phyloP scores from a whole-genome alignment of 1,284 basidiomycete genomes.

The Rhizopogon parksii region DNA sequence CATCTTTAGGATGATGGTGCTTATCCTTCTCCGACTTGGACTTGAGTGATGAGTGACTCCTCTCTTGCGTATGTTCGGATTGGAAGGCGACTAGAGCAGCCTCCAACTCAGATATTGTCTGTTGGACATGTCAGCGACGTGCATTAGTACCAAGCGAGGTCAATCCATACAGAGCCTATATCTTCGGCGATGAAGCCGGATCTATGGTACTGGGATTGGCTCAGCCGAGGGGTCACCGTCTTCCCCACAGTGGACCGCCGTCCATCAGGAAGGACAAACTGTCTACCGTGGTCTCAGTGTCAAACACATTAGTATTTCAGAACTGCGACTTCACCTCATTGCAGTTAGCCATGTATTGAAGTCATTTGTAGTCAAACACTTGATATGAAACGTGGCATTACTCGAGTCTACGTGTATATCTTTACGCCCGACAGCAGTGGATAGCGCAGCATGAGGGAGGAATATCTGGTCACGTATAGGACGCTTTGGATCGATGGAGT shows the following conservation, averaged over 20 bases:
- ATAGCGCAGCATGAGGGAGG: constrained; percentile 66
- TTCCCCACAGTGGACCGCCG: constrained; percentile 39
- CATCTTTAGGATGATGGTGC: constrained; percentile 32
- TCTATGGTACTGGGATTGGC: constrained; percentile 38
- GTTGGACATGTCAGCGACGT: constrained; percentile 7
- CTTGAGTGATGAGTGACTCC: constrained; percentile 28
- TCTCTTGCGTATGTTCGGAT: constrained; percentile 26
- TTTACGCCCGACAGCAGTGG: constrained; percentile 58
- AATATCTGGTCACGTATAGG: constrained; percentile 64
- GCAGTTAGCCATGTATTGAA: constrained; percentile 70
- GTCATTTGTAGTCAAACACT: constrained; percentile 63
- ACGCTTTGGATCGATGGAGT: constrained; percentile 67
- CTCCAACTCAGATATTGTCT: constrained; percentile 42
- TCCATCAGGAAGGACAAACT: constrained; percentile 48
- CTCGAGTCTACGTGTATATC: constrained; percentile 75
- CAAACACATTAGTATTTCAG: background rate
- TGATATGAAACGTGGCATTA: constrained; percentile 72
- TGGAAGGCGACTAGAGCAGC: constrained; percentile 32
- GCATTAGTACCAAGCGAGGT: constrained; percentile 1
- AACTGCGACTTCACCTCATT: constrained; percentile 45
- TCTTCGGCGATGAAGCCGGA: constrained; percentile 50
- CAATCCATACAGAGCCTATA: constrained; percentile 47
- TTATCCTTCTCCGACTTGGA: constrained; percentile 43
- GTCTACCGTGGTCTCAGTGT: constrained; percentile 33
- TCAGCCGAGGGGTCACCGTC: constrained; percentile 28